Evolutionary conservation across 257 asterid genomes (phyloP), one percentile per base, ranked within the genome.

Genomic region (Solanum commersonii): DNA sequence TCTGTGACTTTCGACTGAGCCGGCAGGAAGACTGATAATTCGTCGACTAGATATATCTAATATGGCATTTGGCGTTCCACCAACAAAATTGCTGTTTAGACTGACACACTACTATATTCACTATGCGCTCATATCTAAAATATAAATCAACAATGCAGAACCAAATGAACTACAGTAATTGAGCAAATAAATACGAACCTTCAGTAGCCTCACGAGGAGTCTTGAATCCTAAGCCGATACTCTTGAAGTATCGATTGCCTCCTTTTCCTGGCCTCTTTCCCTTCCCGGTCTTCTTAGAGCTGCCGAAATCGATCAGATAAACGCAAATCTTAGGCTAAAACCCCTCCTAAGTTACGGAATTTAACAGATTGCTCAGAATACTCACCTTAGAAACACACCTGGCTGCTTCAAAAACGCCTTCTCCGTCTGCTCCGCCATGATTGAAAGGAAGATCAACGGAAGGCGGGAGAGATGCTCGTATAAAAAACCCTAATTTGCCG

Each of bases 261-360:
- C 94, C 93, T 84, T 92, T 92, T 37, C 93, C 93, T 25, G 94
- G 94, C 35, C 90, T 85, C 88, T 92, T 92, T 27, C 93, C 94
- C 82, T 92, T 92, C 44, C 92, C 93, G 13, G 90, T 79, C 72
- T 92, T 92, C 92, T 92, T 92, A 74, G 92, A 92, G 88, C 93
- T 91, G 88, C 85, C 59, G 37, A 68, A 46, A 14, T 46, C 59
- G 56, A 13, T 44, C 52, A 44, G 52, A 12, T 13, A 44, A 44
- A 44, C 46, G 3, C 60, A 84, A 63, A 84, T 37, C 23, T 85
- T 4, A 85, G 12, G 8, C 29, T 25, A 2, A 42, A 67, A 27
- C 12, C 15, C 8, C 18, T 37, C 22, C 27, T 5, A 38, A 38
- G 23, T 12, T 77, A 77, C 7, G 34, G 23, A 77, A 3, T 38